phyloP scores from a whole-genome alignment of 164 flowering plant genomes.

The Umbellularia californica region DNA sequence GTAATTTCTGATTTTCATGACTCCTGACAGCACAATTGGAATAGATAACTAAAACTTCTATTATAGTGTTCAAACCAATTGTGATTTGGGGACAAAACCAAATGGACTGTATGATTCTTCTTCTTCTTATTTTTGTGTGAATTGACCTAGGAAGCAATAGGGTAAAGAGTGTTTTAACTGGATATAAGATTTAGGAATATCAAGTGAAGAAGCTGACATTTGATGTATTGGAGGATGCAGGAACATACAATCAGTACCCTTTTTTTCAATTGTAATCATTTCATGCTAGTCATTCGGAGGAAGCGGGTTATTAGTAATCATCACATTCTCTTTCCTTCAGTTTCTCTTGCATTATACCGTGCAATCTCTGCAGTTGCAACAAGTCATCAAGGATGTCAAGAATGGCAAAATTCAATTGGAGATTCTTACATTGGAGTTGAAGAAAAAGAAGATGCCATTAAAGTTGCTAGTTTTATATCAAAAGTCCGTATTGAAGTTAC shows the following conservation, averaged over 20 bases:
- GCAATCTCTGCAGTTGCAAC: constrained; percentile 2
- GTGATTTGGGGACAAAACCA: no score
- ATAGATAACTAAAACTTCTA: no score
- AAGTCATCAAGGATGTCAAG: constrained; percentile 8
- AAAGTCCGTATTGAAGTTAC: constrained; percentile 28
- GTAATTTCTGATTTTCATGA: no score
- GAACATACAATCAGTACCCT: constrained; percentile 1
- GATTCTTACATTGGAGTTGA: constrained; percentile 26
- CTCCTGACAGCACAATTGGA: no score
- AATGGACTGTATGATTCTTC: no score
- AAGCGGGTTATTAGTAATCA: constrained; percentile 2
- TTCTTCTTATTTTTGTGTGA: no score
- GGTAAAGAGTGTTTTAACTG: no score
- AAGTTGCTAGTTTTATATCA: constrained; percentile 16
- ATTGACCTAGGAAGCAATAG: no score
- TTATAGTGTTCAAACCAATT: no score
- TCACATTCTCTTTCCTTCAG: neutral
- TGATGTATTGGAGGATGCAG: constrained; percentile 14
- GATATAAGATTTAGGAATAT: neutral
- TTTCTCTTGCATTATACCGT: constrained; percentile 9
- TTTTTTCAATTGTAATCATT: neutral
- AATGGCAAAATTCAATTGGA: neutral
- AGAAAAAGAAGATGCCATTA: neutral
- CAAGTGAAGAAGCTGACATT: neutral
- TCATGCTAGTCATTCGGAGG: constrained; percentile 3